Base-by-base conservation (phyloP, 768 basidiomycete genomes). In the Tremella fuciformis region DNA sequence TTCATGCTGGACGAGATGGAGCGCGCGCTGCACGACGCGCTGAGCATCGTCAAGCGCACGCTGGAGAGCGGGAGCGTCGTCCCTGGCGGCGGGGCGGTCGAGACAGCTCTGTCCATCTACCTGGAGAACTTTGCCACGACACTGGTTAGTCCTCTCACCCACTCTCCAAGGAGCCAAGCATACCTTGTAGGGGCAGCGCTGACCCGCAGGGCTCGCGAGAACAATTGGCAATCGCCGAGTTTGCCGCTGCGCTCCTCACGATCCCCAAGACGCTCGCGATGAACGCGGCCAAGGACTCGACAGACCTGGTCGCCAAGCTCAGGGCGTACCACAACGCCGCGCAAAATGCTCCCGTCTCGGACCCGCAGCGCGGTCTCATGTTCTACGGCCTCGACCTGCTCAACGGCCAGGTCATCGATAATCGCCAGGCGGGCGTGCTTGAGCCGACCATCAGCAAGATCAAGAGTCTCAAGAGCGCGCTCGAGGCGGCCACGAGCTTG, bases 1-100 rank as follows among this genome's bases (percentile, higher is more conserved):
- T 97, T 94, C 77, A 92, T 97, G 89, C 80, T 98, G 67, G 96
- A 99, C 76, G 96, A 99, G 82, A 99, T 98, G 96, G 96, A 99
- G 79, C 82, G 96, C 49, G 88, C 91, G 0, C 77, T 98, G 67
- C 94, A 99, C 74, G 96, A 99, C 76, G 88, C 89, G 1, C 78
- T 98, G 62, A 94, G 89, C 25, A 84, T 96, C 69, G 91, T 97
- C 80, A 99, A 99, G 81, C 84, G 94, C 58, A 98, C 96, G 4
- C 79, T 98, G 48, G 96, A 99, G 81, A 93, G 91, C 67, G 96
- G 94, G 8, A 79, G 87, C 29, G 92, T 98, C 22, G 93, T 98
- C 9, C 93, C 96, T 0, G 96, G 94, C 55, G 96, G 96, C 53
- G 96, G 94, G 57, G 93, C 96, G 4, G 93, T 97, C 11, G 94